Evolutionary conservation across 345 rosid genomes (phyloP).

Genomic region (Sisymbrium altissimum): DNA sequence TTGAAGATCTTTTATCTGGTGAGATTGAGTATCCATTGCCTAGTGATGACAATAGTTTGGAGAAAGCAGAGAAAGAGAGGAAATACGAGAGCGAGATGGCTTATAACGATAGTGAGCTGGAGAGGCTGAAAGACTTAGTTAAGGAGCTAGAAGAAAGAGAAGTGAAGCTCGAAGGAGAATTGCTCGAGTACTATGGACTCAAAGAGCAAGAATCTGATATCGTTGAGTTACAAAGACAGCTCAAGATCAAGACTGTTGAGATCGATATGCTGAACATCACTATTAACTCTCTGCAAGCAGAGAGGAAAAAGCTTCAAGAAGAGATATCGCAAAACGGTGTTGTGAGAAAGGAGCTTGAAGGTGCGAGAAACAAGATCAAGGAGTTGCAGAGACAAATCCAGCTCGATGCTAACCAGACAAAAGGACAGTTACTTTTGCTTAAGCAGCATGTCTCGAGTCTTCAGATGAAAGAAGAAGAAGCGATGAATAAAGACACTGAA

Average conservation of each 20-base stretch:
- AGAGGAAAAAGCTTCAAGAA: constrained; percentile 89
- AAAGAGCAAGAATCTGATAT: constrained; percentile 88
- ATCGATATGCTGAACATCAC: constrained; percentile 87
- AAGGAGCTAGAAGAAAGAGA: constrained; percentile 88
- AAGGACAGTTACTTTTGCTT: constrained; percentile 83
- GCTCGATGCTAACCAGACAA: constrained; percentile 89
- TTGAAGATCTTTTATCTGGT: constrained; percentile 75
- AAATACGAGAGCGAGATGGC: constrained; percentile 69
- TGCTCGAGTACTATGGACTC: constrained; percentile 89
- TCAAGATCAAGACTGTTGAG: constrained; percentile 91
- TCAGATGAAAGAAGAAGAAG: constrained; percentile 77
- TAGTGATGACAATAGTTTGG: constrained; percentile 39
- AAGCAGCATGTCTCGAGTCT: constrained; percentile 89
- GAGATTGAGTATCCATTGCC: constrained; percentile 75
- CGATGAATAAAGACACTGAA: constrained; percentile 65
- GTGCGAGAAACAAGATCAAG: constrained; percentile 74
- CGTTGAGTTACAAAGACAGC: constrained; percentile 74
- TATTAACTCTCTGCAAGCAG: constrained; percentile 76
- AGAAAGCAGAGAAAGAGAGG: constrained; percentile 54
- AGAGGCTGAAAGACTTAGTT: constrained; percentile 64
- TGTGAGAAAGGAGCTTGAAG: constrained; percentile 69
- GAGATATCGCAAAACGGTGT: constrained; percentile 50
- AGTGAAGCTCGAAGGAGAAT: constrained; percentile 87
- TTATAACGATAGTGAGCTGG: constrained; percentile 67
- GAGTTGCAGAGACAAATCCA: constrained; percentile 93